A percentile compares a stretch with the other conserved stretches of the same genome.
Evolutionary conservation across 2,329 filamentous ascomycete species (phyloP).

Genomic region (Elsinoe ampelina): DNA sequence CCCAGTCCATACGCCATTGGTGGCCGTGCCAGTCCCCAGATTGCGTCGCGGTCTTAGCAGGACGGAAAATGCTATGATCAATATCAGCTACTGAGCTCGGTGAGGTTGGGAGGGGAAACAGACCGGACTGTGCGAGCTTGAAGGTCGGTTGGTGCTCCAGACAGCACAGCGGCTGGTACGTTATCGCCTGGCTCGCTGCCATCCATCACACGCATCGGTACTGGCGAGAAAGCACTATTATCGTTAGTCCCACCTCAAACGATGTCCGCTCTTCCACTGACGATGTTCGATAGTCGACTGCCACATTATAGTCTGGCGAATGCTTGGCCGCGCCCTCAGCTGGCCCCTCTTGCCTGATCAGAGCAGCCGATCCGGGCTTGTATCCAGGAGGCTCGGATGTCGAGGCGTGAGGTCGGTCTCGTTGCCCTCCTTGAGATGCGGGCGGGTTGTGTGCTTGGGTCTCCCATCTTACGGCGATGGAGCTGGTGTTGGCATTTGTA

Average conservation of each 20-base stretch:
- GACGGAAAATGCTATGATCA: conserved; percentile 70
- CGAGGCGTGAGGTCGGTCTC: conserved; percentile 8
- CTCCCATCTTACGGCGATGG: conserved; percentile 18
- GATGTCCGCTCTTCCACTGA: conserved; percentile 41
- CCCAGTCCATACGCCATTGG: conserved; percentile 98
- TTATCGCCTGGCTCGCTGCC: conserved; percentile 71
- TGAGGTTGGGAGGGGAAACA: conserved; percentile 21
- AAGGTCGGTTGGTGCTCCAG: conserved; percentile 85
- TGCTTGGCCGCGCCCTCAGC: conserved; percentile 49
- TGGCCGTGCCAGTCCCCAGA: conserved; percentile 78
- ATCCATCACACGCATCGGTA: conserved; percentile 82
- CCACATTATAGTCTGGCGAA: conserved; percentile 71
- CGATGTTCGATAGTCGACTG: conserved; percentile 85
- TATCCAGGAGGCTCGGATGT: conserved; percentile 15
- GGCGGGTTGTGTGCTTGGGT: conserved; percentile 31
- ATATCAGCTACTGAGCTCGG: not conserved
- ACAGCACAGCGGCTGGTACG: conserved; percentile 75
- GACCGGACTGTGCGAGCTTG: conserved; percentile 93
- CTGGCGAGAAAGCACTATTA: conserved; percentile 73
- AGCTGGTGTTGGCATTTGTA: conserved; percentile 1
- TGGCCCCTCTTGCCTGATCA: conserved; percentile 44
- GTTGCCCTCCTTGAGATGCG: conserved; percentile 27
- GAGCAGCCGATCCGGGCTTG: conserved; percentile 23
- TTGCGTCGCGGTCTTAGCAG: conserved; percentile 89
- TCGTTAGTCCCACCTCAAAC: conserved; percentile 20